These are phyloP conservation scores for Phytophthora sp. DNA, from an alignment of 352 stramenopile species.

Conservation along the genomic window DNA sequence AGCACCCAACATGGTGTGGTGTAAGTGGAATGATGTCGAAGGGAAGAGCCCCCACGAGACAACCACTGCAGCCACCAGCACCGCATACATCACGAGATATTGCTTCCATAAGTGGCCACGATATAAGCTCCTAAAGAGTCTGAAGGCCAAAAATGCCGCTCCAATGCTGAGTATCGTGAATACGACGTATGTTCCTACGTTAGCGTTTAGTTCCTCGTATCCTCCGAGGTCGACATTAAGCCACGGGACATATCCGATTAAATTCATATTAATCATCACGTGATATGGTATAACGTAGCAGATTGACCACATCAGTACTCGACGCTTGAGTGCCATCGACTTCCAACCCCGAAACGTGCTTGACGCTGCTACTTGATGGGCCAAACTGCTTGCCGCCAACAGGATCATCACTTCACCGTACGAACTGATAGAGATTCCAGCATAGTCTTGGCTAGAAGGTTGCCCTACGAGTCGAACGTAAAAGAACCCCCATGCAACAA, in stretches of 20 bases:
- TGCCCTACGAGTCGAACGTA: constrained; percentile 75
- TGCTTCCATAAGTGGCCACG: constrained; percentile 40
- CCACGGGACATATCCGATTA: constrained; percentile 75
- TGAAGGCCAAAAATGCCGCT: constrained; percentile 32
- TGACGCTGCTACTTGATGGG: constrained; percentile 43
- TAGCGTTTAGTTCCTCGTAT: constrained; percentile 50
- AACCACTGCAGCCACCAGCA: constrained; percentile 26
- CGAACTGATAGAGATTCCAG: constrained; percentile 46
- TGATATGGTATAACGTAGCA: constrained; percentile 79
- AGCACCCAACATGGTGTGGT: constrained; percentile 77
- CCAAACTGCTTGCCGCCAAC: constrained; percentile 52
- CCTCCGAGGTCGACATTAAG: constrained; percentile 77
- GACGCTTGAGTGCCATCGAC: constrained; percentile 29
- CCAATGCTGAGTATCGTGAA: constrained; percentile 45
- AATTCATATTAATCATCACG: constrained; percentile 76
- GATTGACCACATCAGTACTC: constrained; percentile 57
- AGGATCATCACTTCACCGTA: constrained; percentile 74
- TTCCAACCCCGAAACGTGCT: constrained; percentile 62
- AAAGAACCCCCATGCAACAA: constrained; percentile 75
- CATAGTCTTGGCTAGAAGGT: constrained; percentile 66
- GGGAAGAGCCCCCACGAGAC: constrained; percentile 64
- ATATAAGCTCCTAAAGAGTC: constrained; percentile 60
- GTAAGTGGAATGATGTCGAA: constrained; percentile 71
- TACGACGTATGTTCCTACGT: constrained; percentile 69
- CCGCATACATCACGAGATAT: constrained; percentile 44